Conservation (phyloP, 257 asterid species). For the Apocynum venetum region DNA sequence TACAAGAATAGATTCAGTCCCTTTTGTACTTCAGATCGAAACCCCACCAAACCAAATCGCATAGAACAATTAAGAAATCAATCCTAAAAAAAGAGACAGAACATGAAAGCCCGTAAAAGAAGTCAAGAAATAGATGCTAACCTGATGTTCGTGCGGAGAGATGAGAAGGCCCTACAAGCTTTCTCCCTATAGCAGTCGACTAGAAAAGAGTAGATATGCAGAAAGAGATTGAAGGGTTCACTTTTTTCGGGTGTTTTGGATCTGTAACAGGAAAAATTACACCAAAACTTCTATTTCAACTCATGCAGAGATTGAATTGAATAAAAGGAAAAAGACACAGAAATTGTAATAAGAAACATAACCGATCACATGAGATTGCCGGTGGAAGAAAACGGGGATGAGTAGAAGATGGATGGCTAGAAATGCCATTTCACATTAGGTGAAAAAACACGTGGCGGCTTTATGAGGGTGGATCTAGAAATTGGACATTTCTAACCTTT, state of each 20-base stretch:
- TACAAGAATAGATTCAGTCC: conserved; percentile 3
- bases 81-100: not conserved
- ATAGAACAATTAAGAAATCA: not conserved
- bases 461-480: conserved; percentile 24
- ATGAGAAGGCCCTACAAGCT: conserved; percentile 36
- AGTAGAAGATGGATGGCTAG: conserved; percentile 69
- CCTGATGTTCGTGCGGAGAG: conserved; percentile 26
- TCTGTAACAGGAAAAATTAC: conserved; percentile 28
- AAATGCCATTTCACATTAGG: conserved; percentile 16
- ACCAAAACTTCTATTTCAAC: not conserved
- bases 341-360: conserved; percentile 18
- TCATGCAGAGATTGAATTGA: conserved; percentile 16
- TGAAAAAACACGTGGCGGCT: conserved; percentile 41
- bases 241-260: conserved; percentile 2
- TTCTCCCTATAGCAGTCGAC: not conserved
- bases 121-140: not conserved
- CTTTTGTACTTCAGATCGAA: conserved; percentile 21
- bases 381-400: conserved; percentile 53
- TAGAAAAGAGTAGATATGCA: not conserved
- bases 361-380: conserved; percentile 59
- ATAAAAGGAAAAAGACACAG: not conserved
- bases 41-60: conserved; percentile 11
- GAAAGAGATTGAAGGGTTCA: not conserved
- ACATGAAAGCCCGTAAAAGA: not conserved
- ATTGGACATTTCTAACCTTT: conserved; percentile 21